Percentiles rank a stretch among this genome's conserved stretches.
Conservation (phyloP, 176 grass and related monocot genomes). For the Aegilops bicornis region DNA sequence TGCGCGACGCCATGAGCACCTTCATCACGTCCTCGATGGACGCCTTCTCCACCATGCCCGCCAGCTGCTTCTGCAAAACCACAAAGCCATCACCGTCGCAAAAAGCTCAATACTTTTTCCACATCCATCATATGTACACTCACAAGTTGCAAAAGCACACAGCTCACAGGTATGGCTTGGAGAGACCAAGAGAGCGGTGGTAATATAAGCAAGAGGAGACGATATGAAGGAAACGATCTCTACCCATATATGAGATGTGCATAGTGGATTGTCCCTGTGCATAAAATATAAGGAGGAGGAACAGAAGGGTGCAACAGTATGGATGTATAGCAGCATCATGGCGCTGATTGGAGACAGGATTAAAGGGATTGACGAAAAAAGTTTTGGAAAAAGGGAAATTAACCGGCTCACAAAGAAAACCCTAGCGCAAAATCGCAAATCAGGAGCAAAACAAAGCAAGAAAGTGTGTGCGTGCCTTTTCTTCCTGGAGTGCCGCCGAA, state of each 20-base stretch:
- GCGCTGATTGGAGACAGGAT: conserved; percentile 41
- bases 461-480: neutral
- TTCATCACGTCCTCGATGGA: conserved; percentile 99
- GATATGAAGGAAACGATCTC: conserved; percentile 24
- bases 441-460: neutral
- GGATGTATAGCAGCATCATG: conserved; percentile 38
- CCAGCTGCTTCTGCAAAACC: conserved; percentile 82
- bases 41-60: conserved; percentile 93
- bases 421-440: conserved; percentile 44
- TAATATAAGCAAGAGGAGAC: neutral
- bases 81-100: neutral
- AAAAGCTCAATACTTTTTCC: conserved; percentile 5
- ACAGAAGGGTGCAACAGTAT: conserved; percentile 44
- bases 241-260: conserved; percentile 3
- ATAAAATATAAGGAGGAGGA: conserved; percentile 58
- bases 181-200: neutral
- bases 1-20: conserved; percentile 84
- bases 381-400: neutral
- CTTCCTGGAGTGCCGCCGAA: neutral
- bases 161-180: conserved; percentile 25
- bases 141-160: conserved; percentile 22
- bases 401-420: conserved; percentile 21
- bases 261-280: conserved; percentile 57
- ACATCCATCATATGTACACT: neutral
- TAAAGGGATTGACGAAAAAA: conserved; percentile 1